Percentiles rank a stretch among this genome's conserved stretches.
These are phyloP conservation scores for Stephanodiscus triporus DNA, from an alignment of 108 stramenopile genomes.

Conservation along the genomic window DNA sequence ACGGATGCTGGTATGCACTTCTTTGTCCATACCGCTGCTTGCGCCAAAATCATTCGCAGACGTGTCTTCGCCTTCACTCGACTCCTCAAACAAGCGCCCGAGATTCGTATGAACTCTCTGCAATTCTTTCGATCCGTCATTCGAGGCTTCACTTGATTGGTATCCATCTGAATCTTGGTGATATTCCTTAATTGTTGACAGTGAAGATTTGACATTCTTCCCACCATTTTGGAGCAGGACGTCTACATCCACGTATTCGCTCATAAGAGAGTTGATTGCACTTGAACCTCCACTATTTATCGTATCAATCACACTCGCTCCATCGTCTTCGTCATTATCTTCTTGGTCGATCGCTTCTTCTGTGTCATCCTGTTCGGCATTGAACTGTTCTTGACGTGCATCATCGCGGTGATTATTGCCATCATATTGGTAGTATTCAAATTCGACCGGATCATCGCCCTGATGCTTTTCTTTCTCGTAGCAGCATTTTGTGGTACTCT, in stretches of 20 bases:
- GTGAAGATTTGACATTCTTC: slow-evolving; percentile 4
- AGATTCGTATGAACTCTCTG: not conserved
- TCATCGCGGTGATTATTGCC: not conserved
- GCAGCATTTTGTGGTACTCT: not conserved
- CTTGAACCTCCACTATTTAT: no score
- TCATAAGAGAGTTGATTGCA: slow-evolving; percentile 17
- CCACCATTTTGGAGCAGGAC: slow-evolving; percentile 1
- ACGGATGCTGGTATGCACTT: not conserved
- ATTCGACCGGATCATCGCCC: slow-evolving; percentile 14
- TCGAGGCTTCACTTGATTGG: slow-evolving; percentile 18
- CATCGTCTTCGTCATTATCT: not conserved
- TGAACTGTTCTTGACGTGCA: not conserved
- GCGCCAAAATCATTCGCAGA: slow-evolving; percentile 5
- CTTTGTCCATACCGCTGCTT: not conserved
- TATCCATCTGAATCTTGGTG: slow-evolving; percentile 1
- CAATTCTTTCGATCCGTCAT: not conserved
- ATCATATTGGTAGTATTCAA: slow-evolving; percentile 6
- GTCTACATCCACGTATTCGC: slow-evolving; percentile 24
- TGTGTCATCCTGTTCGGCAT: not conserved
- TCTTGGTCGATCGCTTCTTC: not conserved
- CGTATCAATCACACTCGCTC: not conserved
- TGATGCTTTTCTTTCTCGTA: not conserved
- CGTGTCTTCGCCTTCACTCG: not conserved
- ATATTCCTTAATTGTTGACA: slow-evolving; percentile 23
- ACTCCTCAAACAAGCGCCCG: not conserved